phyloP scores from a whole-genome alignment of 148 eudicot genomes.

The Oxyria digyna region DNA sequence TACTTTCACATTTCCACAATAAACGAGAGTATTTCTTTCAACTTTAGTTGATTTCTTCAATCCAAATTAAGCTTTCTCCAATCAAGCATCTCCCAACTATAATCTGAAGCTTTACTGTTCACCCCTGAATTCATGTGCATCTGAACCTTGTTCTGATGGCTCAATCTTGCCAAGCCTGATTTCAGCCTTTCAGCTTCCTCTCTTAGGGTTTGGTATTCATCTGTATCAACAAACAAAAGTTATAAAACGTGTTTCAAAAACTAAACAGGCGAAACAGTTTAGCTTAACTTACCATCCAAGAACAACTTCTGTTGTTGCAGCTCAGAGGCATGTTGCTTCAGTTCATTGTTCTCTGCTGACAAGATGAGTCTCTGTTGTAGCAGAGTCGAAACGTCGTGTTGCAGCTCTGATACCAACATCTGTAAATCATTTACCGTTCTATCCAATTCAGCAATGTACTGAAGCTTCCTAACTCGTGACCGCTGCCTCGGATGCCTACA shows the following conservation, averaged over 20 bases:
- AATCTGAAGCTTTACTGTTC: constrained; percentile 10
- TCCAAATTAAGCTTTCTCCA: constrained; percentile 40
- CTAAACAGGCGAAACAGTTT: background rate
- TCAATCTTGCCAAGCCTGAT: constrained; percentile 18
- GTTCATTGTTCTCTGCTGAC: constrained; percentile 40
- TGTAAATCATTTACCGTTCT: constrained; percentile 46
- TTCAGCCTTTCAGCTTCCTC: constrained; percentile 44
- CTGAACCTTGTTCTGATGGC: background rate
- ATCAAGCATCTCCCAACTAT: constrained; percentile 33
- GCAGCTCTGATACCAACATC: constrained; percentile 59
- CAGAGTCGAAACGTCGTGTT: constrained; percentile 29
- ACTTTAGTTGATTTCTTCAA: constrained; percentile 6
- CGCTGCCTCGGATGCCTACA: constrained; percentile 67
- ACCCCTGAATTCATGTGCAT: constrained; percentile 4
- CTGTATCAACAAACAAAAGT: constrained; percentile 17
- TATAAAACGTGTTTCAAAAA: background rate
- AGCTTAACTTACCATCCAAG: constrained; percentile 31
- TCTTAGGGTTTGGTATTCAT: constrained; percentile 35
- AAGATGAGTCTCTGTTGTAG: constrained; percentile 39
- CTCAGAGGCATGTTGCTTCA: constrained; percentile 40
- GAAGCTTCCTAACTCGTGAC: constrained; percentile 63
- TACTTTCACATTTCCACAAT: background rate
- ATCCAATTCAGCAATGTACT: constrained; percentile 66
- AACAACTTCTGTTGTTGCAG: constrained; percentile 34
- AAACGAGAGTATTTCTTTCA: background rate